Base-by-base conservation (phyloP, 345 rosid species). In the Hypericum androsaemum region DNA sequence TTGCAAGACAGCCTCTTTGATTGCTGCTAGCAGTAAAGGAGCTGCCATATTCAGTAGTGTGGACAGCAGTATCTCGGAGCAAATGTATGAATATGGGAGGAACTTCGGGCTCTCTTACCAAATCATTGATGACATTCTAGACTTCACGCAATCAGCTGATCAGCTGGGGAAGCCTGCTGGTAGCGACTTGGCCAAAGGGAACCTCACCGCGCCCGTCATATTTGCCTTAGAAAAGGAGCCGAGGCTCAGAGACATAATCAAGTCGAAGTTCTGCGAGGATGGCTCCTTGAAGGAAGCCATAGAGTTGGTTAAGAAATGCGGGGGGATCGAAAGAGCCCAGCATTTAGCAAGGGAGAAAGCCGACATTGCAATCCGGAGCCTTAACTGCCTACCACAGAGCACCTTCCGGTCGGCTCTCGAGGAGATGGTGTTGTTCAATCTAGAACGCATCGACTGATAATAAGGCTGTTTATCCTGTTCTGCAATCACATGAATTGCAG, bases 81-180 rank as follows among this genome's bases (percentile, higher is more conserved):
- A 73, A 61, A 81, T 85, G 98, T 83, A 77, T 54, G 80, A 88
- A 15, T 88, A 78, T 0, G 97, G 97, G 5, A 88, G 65, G 76
- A 92, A 88, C 70, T 83, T 92, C 6, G 98, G 98, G 12, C 71
- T 88, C n/a, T 83, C 97, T 39, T 92, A 83, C 61, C 97, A 88
- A 71, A 82, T 92, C 10, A 87, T 83, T 6, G 97, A 88, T 54
- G 98, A 85, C 78, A 81, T 92, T 66, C 43, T 92, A 65, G 98
- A 92, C 68, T 92, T 92, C 43, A 88, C 98, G 38, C 88, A 88
- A 62, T 80, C 98, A 0, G 75, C 95, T 0, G 90, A 85, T 77
- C 95, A 85, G 79, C 75, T 85, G 44, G 97, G 98, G 60, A 92
- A 88, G 71, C 96, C 96, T 8, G 83, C 90, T 0, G 98, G 83